Evolutionary conservation across 208 protist species (phyloP).

Genomic region (Strigomonas oncopelti): DNA sequence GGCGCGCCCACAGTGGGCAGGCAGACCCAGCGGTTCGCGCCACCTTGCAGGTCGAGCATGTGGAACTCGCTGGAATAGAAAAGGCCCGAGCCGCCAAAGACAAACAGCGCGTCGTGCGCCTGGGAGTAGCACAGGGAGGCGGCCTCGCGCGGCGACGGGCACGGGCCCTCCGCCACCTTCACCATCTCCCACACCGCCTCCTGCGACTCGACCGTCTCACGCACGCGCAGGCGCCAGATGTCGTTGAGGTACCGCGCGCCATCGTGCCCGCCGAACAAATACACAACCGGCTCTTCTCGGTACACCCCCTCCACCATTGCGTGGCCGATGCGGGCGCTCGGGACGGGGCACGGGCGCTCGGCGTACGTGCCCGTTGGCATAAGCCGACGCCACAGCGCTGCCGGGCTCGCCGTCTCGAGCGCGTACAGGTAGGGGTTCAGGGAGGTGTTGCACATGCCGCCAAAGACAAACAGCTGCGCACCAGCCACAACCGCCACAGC

Average conservation of each 20-base stretch:
- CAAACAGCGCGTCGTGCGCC: background rate
- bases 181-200: conserved; percentile 9
- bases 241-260: background rate
- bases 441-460: background rate
- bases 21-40: background rate
- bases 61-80: background rate
- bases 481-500: background rate
- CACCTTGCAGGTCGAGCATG: background rate
- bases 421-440: background rate
- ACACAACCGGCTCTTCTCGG: background rate
- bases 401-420: background rate
- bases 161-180: background rate
- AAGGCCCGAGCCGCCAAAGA: background rate
- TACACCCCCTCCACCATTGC: background rate
- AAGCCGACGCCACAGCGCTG: background rate
- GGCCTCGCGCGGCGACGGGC: background rate
- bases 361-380: background rate
- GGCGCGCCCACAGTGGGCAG: background rate
- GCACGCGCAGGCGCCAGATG: conserved; percentile 1
- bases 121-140: background rate
- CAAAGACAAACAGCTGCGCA: background rate
- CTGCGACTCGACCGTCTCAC: background rate
- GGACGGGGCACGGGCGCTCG: background rate
- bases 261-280: conserved; percentile 7
- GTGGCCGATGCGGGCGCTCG: conserved; percentile 3